Evolutionary conservation across 495 filamentous ascomycete genomes (phyloP), one percentile per base, ranked within the genome.

Genomic region (Symbiotaphrina buchneri): DNA sequence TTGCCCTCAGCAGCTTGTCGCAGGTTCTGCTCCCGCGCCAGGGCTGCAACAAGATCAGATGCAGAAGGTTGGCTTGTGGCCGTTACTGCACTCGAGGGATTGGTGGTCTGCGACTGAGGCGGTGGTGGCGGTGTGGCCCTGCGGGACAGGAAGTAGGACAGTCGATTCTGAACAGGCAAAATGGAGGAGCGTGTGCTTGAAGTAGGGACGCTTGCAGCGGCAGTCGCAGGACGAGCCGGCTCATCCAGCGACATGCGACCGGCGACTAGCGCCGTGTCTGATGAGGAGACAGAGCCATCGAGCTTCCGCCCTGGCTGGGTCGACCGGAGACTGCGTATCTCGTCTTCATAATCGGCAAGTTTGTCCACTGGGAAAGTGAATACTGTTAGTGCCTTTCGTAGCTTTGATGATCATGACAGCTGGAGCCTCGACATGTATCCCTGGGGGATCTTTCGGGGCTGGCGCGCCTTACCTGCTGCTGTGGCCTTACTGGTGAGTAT

Each of bases 341-440:
- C 80, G 47, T 90, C 79, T 63, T 97, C 87, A 63, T 93, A 93
- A 55, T 92, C 79, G 45, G 82, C 77, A 51, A 82, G 71, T 56
- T 80, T 77, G 54, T 82, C 71, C 34, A 59, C 64, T 70, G 41
- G n/a, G n/a, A n/a, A n/a, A n/a, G n/a, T n/a, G n/a, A n/a, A n/a
- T n/a, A n/a, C n/a, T n/a, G n/a, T n/a, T n/a, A n/a, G n/a, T n/a
- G n/a, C n/a, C n/a, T n/a, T n/a, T n/a, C n/a, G n/a, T n/a, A n/a
- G n/a, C n/a, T n/a, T n/a, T n/a, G n/a, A n/a, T n/a, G n/a, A n/a
- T n/a, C n/a, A n/a, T n/a, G n/a, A n/a, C n/a, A n/a, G n/a, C 18
- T 20, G 0, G 32, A 27, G 5, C 17, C 32, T 5, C 14, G 16
- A 30, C 18, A 18, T 18, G 10, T 26, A 26, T 10, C 5, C 19